These are phyloP conservation scores for Madurella fahalii DNA, from an alignment of 2,329 filamentous ascomycete genomes.

Conservation along the genomic window DNA sequence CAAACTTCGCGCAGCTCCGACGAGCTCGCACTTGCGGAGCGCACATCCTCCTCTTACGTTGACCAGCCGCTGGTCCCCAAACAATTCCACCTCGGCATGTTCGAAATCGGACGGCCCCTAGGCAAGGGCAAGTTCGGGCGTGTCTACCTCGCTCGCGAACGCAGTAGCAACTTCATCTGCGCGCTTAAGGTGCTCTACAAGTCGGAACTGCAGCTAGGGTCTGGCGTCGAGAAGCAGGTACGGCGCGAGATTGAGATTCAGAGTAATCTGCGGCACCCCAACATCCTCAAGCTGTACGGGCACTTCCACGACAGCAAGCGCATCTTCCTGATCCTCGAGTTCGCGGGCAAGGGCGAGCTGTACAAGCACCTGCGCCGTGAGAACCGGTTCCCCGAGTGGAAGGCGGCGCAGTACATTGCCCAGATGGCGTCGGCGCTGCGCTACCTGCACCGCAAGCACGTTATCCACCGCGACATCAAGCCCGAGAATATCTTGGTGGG, in stretches of 20 bases:
- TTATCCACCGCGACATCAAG: conserved; percentile 97
- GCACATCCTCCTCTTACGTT: conserved; percentile 37
- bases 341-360: conserved; percentile 78
- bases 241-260: conserved; percentile 87
- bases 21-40: conserved; percentile 48
- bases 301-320: conserved; percentile 88
- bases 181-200: conserved; percentile 85
- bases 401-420: conserved; percentile 80
- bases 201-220: conserved; percentile 72
- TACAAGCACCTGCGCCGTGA: conserved; percentile 83
- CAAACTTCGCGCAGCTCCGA: conserved; percentile 39
- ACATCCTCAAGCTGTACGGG: conserved; percentile 77
- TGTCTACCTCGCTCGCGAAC: conserved; percentile 79
- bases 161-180: conserved; percentile 75
- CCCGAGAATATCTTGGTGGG: conserved; percentile 95
- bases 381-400: conserved; percentile 77
- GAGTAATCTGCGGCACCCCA: conserved; percentile 79
- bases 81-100: conserved; percentile 86
- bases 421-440: conserved; percentile 87
- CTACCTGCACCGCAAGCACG: conserved; percentile 93
- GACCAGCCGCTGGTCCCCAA: conserved; percentile 41
- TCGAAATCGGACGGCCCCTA: conserved; percentile 82
- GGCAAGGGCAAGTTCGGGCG: conserved; percentile 86
- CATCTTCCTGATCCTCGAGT: conserved; percentile 83
- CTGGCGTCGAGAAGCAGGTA: conserved; percentile 77